Conservation (phyloP, 2,329 filamentous ascomycete species). For the Elsinoe fawcettii region DNA sequence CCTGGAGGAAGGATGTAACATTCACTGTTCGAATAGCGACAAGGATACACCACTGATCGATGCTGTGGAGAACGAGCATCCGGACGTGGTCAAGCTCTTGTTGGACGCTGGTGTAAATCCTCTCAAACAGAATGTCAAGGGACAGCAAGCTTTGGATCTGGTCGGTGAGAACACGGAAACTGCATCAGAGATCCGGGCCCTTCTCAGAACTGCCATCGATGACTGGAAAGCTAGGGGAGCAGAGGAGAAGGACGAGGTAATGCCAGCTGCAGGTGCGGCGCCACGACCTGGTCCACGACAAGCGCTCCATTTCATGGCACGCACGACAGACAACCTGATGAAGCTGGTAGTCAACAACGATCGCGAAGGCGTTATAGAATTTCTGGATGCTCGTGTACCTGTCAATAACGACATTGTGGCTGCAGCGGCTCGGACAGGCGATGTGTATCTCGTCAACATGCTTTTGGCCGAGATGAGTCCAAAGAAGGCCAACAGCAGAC, state of each 20-base stretch:
- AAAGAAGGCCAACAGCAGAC: conserved; percentile 56
- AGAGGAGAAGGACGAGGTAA: conserved; percentile 44
- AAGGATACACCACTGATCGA: conserved; percentile 90
- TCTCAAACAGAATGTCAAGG: conserved; percentile 50
- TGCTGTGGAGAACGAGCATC: conserved; percentile 89
- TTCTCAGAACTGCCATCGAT: conserved; percentile 39
- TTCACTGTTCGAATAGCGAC: conserved; percentile 67
- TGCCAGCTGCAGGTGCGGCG: conserved; percentile 26
- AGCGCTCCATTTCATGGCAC: conserved; percentile 43
- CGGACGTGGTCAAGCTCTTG: conserved; percentile 78
- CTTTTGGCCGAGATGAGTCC: conserved; percentile 49
- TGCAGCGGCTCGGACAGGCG: conserved; percentile 83
- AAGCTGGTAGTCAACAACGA: conserved; percentile 44
- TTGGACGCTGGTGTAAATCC: conserved; percentile 86
- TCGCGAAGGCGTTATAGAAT: conserved; percentile 40
- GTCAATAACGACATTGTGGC: conserved; percentile 78
- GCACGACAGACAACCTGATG: conserved; percentile 41
- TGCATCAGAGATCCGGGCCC: conserved; percentile 58
- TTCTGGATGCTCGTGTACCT: conserved; percentile 36
- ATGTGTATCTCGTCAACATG: conserved; percentile 78
- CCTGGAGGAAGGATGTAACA: conserved; percentile 73
- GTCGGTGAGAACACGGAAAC: conserved; percentile 74
- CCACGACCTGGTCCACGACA: conserved; percentile 33
- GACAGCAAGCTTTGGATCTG: conserved; percentile 82
- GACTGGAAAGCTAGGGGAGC: conserved; percentile 31